These are phyloP conservation scores for Cercospora citrullina DNA, from an alignment of 2,329 filamentous ascomycete species.

Conservation along the genomic window DNA sequence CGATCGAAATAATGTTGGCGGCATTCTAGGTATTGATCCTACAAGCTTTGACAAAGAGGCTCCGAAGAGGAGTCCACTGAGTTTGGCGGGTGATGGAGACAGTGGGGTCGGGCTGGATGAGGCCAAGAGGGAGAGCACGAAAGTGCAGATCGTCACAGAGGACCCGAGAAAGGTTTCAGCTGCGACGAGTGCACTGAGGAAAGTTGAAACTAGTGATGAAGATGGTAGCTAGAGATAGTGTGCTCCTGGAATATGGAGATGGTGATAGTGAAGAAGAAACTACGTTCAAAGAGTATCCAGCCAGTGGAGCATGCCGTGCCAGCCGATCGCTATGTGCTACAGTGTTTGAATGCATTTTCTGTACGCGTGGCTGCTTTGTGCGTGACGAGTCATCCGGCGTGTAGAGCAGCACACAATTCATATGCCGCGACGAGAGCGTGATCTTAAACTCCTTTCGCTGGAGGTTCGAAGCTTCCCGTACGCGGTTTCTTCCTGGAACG, in stretches of 20 bases:
- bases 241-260: neutral
- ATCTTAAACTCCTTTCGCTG: too few relatives aligned
- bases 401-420: too few relatives aligned
- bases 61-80: conserved; percentile 30
- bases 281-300: neutral
- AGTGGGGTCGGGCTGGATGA: conserved; percentile 43
- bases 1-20: conserved; percentile 79
- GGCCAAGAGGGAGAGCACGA: conserved; percentile 35
- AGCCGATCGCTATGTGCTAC: too few relatives aligned
- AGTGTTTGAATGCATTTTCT: too few relatives aligned
- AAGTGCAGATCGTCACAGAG: conserved; percentile 41
- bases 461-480: too few relatives aligned
- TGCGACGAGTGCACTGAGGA: conserved; percentile 15
- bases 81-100: conserved; percentile 43
- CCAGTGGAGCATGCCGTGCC: too few relatives aligned
- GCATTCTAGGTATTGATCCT: conserved; percentile 64
- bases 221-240: conserved; percentile 17
- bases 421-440: too few relatives aligned
- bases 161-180: conserved; percentile 34
- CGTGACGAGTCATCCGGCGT: too few relatives aligned
- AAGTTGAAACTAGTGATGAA: conserved; percentile 24
- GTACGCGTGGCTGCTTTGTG: too few relatives aligned
- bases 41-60: conserved; percentile 56
- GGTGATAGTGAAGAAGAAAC: neutral
- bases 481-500: too few relatives aligned